Evolutionary conservation across 2,329 filamentous ascomycete genomes (phyloP).

Genomic region (Fusarium pininemorale): DNA sequence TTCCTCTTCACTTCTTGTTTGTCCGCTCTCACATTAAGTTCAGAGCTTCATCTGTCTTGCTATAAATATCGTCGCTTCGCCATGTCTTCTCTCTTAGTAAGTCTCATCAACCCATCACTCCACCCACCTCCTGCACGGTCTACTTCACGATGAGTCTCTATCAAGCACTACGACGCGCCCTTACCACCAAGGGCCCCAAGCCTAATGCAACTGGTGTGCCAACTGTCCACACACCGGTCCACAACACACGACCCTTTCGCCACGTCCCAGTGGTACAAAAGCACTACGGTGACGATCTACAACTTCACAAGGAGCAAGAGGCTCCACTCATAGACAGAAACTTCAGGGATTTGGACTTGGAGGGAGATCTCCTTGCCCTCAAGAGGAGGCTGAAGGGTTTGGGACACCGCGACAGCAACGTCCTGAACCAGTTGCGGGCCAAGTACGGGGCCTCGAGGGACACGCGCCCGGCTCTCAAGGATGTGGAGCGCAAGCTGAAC

Average conservation of each 20-base stretch:
- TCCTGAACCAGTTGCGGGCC: background rate
- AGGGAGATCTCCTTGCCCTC: background rate
- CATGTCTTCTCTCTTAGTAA: too few relatives aligned
- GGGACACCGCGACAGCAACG: too few relatives aligned
- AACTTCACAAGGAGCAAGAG: background rate
- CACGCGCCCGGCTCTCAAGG: background rate
- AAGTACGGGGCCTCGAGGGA: background rate
- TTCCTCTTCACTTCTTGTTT: accelerated
- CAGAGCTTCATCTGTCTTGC: background rate
- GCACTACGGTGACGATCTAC: too few relatives aligned
- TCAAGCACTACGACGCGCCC: background rate
- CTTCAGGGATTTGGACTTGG: background rate
- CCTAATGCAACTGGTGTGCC: accelerated
- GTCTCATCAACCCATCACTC: too few relatives aligned
- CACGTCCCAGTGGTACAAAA: background rate
- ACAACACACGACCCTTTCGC: background rate
- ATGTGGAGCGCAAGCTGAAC: background rate
- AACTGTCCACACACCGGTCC: background rate
- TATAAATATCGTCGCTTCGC: background rate
- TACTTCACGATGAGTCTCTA: background rate
- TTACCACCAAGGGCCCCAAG: background rate
- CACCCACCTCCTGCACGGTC: background rate
- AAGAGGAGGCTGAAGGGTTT: background rate
- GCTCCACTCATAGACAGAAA: background rate
- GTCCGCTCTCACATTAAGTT: background rate